These are phyloP conservation scores for Quercus variabilis DNA, from an alignment of 306 rosid species.

Conservation along the genomic window DNA sequence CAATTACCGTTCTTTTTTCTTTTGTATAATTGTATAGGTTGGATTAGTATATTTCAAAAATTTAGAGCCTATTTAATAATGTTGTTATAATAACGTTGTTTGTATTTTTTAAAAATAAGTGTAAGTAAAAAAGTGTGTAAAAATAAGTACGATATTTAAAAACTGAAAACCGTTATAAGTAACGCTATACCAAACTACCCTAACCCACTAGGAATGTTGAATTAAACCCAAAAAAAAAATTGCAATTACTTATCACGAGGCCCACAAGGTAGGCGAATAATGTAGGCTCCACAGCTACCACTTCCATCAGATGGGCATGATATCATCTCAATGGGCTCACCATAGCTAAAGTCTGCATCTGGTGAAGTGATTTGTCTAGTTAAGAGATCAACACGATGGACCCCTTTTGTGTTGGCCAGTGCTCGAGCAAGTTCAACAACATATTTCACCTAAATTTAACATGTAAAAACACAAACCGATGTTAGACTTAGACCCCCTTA, in stretches of 20 bases:
- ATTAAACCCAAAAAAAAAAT: not conserved
- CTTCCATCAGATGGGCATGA: slow-evolving; percentile 56
- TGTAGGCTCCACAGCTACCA: slow-evolving; percentile 73
- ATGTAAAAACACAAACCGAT: not conserved
- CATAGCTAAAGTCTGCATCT: slow-evolving; percentile 67
- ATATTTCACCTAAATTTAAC: slow-evolving; percentile 54
- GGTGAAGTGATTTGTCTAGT: slow-evolving; percentile 70
- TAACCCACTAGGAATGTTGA: not conserved
- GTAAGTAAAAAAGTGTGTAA: accelerated
- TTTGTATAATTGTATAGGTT: too few relatives aligned
- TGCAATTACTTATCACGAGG: slow-evolving; percentile 46
- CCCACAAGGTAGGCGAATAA: slow-evolving; percentile 78
- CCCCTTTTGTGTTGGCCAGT: slow-evolving; percentile 67
- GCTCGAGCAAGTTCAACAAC: slow-evolving; percentile 83
- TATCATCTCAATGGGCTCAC: slow-evolving; percentile 82
- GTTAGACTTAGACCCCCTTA: not conserved
- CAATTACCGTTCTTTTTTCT: not conserved
- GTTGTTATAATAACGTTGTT: too few relatives aligned
- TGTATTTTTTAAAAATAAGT: too few relatives aligned
- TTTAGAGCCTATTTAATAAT: accelerated
- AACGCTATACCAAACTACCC: accelerated
- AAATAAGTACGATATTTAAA: too few relatives aligned
- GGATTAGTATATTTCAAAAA: not conserved
- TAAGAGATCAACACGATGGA: slow-evolving; percentile 71
- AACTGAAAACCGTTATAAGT: too few relatives aligned